Conservation (phyloP, 495 filamentous ascomycete species). For the Clavariopsis aquatica region DNA sequence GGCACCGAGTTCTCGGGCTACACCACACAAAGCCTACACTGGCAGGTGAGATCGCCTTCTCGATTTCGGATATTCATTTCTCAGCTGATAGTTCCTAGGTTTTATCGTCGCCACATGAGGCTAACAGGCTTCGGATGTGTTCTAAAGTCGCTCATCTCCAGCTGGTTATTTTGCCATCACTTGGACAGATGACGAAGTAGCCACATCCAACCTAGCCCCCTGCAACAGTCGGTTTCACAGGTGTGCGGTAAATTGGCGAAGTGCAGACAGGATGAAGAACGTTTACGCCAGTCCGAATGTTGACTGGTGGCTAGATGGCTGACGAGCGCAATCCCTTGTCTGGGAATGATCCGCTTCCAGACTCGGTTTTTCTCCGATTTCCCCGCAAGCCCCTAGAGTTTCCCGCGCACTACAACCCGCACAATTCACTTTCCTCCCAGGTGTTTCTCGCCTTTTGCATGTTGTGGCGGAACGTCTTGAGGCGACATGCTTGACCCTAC, state of each 20-base stretch:
- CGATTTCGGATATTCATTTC: too few species aligned
- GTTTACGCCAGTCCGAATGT: background rate
- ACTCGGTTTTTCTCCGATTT: background rate
- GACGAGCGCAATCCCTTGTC: background rate
- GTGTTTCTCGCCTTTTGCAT: background rate
- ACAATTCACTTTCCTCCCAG: background rate
- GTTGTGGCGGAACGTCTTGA: too few species aligned
- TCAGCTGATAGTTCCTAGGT: too few species aligned
- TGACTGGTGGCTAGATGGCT: background rate
- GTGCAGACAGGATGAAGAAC: background rate
- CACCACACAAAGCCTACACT: too few species aligned
- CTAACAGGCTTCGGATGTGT: too few species aligned
- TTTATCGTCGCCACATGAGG: too few species aligned
- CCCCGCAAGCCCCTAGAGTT: background rate
- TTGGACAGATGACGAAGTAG: too few species aligned
- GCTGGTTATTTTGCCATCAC: too few species aligned
- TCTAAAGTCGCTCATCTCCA: too few species aligned
- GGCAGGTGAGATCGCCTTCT: too few species aligned
- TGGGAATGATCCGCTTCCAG: background rate
- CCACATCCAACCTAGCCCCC: background rate
- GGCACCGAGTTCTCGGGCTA: too few species aligned
- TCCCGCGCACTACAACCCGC: background rate
- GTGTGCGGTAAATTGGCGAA: background rate
- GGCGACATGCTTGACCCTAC: too few species aligned
- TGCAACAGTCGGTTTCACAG: background rate